Conservation (phyloP, 345 rosid genomes). For the Ceriops tagal region DNA sequence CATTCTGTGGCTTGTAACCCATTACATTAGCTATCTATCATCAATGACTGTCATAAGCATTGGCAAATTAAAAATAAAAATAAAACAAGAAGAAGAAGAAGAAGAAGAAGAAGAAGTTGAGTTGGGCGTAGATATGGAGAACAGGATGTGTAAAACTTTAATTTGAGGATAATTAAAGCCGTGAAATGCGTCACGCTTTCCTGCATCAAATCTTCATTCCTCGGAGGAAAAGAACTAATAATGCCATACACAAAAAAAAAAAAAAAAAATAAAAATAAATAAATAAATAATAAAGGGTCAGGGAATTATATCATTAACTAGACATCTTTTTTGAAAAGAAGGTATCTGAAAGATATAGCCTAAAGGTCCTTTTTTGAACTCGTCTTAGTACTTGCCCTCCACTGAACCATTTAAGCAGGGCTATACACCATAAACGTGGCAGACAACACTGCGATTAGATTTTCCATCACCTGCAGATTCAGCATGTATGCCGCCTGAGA, state of each 20-base stretch:
- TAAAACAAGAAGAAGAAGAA: no score
- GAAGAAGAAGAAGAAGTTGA: no score
- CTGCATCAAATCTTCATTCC: background rate
- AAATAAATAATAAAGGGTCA: background rate
- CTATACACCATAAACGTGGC: background rate
- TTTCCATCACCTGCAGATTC: no score
- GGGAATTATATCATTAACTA: background rate
- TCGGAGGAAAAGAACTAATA: background rate
- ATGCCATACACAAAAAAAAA: background rate
- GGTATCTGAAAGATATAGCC: no score
- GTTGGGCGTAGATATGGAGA: slow-evolving; percentile 1
- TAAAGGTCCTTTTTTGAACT: no score
- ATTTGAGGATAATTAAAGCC: slow-evolving; percentile 11
- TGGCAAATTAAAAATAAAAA: no score
- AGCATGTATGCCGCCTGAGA: background rate
- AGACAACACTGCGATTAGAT: background rate
- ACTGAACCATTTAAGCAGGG: background rate
- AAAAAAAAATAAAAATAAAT: no score
- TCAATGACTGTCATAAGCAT: background rate
- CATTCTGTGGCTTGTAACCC: background rate
- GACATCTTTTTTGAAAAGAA: no score
- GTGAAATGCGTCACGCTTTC: background rate
- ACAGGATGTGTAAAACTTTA: background rate
- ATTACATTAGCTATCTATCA: background rate
- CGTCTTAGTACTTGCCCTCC: background rate